phyloP scores from a whole-genome alignment of 441 rosid species.

The Populus hybrid region DNA sequence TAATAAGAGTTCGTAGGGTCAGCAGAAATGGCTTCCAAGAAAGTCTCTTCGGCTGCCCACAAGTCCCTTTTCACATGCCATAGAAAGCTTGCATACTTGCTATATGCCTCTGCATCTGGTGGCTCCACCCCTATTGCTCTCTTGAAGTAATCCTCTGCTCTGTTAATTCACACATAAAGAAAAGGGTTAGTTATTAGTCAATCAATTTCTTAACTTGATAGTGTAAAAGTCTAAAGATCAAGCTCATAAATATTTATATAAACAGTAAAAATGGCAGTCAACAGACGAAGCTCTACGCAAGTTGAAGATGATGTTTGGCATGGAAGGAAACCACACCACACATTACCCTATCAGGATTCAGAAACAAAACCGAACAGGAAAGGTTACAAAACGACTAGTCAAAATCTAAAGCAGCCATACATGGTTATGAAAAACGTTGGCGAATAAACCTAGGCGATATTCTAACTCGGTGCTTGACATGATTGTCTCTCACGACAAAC shows the following conservation, averaged over 20 bases:
- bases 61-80: constrained; percentile 69
- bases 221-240: neutral
- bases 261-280: neutral
- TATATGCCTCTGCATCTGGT: constrained; percentile 68
- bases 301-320: constrained; percentile 10
- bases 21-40: constrained; percentile 68
- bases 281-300: constrained; percentile 1
- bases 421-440: too few species aligned
- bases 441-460: too few species aligned
- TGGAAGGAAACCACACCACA: neutral
- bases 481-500: too few species aligned
- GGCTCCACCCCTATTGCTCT: constrained; percentile 55
- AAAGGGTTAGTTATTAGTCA: constrained; percentile 3
- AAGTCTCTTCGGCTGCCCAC: constrained; percentile 87
- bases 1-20: constrained; percentile 64
- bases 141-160: constrained; percentile 82
- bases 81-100: constrained; percentile 69
- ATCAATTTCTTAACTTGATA: neutral
- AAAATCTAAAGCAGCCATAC: neutral
- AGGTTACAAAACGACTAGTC: constrained; percentile 1
- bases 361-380: neutral
- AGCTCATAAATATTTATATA: too few species aligned
- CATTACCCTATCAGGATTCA: neutral
- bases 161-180: constrained; percentile 20
- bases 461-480: too few species aligned